Percentiles rank a stretch among this genome's conserved stretches.
phyloP scores from a whole-genome alignment of 2,329 filamentous ascomycete genomes.

The Fusarium sp. region DNA sequence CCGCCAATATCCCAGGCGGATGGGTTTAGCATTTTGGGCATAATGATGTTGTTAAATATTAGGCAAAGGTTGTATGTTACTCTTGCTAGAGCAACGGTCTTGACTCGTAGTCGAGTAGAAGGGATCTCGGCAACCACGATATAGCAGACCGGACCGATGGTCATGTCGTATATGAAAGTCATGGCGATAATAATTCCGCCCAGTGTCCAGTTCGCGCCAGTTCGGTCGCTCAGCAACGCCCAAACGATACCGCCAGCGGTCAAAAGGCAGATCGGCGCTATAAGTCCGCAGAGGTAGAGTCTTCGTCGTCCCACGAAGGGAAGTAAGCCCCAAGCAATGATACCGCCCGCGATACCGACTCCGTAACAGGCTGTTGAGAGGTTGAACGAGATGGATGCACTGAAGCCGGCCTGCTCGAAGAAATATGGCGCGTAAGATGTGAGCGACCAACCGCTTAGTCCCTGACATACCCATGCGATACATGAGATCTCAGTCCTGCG shows the following conservation, averaged over 20 bases:
- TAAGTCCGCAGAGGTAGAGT: constrained; percentile 54
- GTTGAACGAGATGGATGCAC: constrained; percentile 51
- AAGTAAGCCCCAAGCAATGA: constrained; percentile 55
- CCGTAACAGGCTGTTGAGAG: constrained; percentile 54
- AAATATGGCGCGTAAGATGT: constrained; percentile 52
- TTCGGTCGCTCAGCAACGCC: constrained; percentile 42
- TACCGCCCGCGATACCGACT: constrained; percentile 55
- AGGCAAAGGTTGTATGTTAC: constrained; percentile 40
- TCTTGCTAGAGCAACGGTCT: constrained; percentile 55
- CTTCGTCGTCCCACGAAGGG: constrained; percentile 54
- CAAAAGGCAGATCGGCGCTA: constrained; percentile 46
- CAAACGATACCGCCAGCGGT: constrained; percentile 55
- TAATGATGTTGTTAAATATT: constrained; percentile 46
- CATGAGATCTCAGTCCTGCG: constrained; percentile 47
- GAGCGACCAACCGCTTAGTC: constrained; percentile 40
- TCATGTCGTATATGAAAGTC: constrained; percentile 52
- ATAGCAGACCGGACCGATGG: constrained; percentile 46
- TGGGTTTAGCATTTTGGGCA: constrained; percentile 47
- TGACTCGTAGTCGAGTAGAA: constrained; percentile 53
- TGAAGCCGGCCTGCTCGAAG: constrained; percentile 56
- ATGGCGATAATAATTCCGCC: constrained; percentile 54
- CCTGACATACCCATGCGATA: constrained; percentile 45
- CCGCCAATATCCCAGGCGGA: constrained; percentile 44
- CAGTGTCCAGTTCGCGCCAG: constrained; percentile 50
- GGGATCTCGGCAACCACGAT: constrained; percentile 54